A percentile compares a stretch with the other conserved stretches of the same genome.
Evolutionary conservation across 2,329 filamentous ascomycete species (phyloP).

Genomic region (Calonectria honghensis): DNA sequence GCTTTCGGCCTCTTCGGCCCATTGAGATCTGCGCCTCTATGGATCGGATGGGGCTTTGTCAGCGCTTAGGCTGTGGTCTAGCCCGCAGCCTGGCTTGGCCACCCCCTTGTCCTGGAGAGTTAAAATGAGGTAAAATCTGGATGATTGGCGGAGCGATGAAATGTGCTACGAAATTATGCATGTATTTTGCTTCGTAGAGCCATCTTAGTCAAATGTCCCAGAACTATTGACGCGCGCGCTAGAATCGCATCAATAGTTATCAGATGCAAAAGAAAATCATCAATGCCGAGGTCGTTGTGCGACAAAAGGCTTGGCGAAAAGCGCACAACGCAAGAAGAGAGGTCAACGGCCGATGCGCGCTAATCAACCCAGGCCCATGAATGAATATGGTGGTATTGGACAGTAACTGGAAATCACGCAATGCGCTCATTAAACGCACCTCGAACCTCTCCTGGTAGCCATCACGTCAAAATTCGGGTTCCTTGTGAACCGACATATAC

Average conservation of each 20-base stretch:
- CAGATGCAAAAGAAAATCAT: neutral
- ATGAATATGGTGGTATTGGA: neutral
- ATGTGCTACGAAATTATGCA: neutral
- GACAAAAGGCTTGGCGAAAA: neutral
- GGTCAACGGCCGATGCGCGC: neutral
- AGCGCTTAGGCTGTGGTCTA: neutral
- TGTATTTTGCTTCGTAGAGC: neutral
- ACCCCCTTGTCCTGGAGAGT: neutral
- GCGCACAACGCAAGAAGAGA: neutral
- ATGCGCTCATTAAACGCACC: neutral
- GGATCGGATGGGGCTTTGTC: constrained; percentile 6
- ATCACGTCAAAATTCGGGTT: neutral
- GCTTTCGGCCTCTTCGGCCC: constrained; percentile 3
- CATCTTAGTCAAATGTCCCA: neutral
- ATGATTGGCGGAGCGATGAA: neutral
- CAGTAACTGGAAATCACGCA: neutral
- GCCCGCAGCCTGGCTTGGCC: neutral
- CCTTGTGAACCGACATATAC: neutral
- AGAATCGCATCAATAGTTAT: neutral
- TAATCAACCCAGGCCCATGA: neutral
- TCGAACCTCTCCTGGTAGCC: neutral
- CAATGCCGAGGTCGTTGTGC: neutral
- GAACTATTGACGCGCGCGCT: neutral
- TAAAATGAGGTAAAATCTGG: neutral
- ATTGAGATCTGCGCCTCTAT: constrained; percentile 2